Evolutionary conservation across 106 monocot genomes (phyloP), one percentile per base, ranked within the genome.

Genomic region (Dactylorhiza incarnata): DNA sequence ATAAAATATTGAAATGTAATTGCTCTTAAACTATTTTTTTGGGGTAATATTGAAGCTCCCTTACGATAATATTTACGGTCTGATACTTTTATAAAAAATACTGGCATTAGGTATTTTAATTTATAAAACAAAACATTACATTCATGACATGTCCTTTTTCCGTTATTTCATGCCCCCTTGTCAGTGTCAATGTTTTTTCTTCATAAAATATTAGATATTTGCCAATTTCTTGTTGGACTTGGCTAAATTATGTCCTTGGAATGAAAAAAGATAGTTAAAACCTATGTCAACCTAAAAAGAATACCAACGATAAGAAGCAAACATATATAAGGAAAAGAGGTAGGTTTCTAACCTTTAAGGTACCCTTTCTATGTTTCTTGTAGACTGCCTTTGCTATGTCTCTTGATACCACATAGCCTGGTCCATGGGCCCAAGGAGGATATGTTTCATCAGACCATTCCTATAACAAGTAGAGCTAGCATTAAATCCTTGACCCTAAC

Each of bases 341-440:
- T 8, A 46, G 46, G 22, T 45, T 9, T 11, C 16, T 71, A 73
- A 96, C 96, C 96, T 89, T 91, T 44, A 93, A 74, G 5, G 9
- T 62, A 15, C 89, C 86, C 67, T 83, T 84, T 69, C 87, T 89
- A 72, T 93, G 86, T 56, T 86, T 74, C 73, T 83, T 79, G 71
- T 81, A 87, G 51, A 93, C 84, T 43, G 71, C 48, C 73, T 85
- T 81, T 43, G 89, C 96, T 71, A 97, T 87, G 75, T 97, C 93
- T 17, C 56, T 66, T 17, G 96, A 97, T 1, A 97, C 83, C 58
- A 97, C 92, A 80, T 97, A 97, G 45, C 96, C 96, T 4, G 96
- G 96, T 72, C 96, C 96, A 84, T 97, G 93, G 29, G 96, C 96
- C 96, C 96, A 97, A 69, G 96, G 93, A 75, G 96, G 96, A 83